Conservation (phyloP, 1,284 basidiomycete species). For the Naganishia sp. region DNA sequence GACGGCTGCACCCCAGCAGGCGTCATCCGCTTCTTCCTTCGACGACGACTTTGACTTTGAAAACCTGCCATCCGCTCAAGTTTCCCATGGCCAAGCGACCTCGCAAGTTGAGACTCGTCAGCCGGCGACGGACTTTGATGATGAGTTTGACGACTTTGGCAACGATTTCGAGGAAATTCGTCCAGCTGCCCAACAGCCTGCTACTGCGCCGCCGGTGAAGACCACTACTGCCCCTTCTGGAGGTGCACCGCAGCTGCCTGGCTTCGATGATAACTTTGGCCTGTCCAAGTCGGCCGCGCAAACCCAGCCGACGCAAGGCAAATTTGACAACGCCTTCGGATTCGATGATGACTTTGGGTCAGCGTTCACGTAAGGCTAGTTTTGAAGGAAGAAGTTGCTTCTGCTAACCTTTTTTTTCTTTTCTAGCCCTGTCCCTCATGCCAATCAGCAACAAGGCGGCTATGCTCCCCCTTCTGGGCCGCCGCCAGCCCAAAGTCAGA, state of each 20-base stretch:
- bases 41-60: conserved; percentile 83
- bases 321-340: conserved; percentile 12
- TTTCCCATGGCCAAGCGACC: conserved; percentile 39
- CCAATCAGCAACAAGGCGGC: conserved; percentile 1
- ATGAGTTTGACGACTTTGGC: conserved; percentile 54
- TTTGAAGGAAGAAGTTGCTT: background rate
- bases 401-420: background rate
- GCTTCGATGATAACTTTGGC: conserved; percentile 22
- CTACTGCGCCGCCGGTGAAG: background rate
- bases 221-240: background rate
- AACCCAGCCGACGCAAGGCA: background rate
- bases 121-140: conserved; percentile 44
- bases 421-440: conserved; percentile 3
- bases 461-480: conserved; percentile 26
- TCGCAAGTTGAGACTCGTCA: conserved; percentile 35
- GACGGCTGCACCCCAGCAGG: conserved; percentile 12
- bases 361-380: conserved; percentile 6
- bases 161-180: conserved; percentile 34
- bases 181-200: conserved; percentile 5
- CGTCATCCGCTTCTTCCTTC: conserved; percentile 55
- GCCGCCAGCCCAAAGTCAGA: conserved; percentile 16
- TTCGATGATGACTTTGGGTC: conserved; percentile 32
- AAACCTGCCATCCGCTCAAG: conserved; percentile 57
- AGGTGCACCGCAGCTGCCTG: conserved; percentile 19
- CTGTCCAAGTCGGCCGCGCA: conserved; percentile 1